These are phyloP conservation scores for Amphichorda felina DNA, from an alignment of 2,329 filamentous ascomycete genomes.

Conservation along the genomic window DNA sequence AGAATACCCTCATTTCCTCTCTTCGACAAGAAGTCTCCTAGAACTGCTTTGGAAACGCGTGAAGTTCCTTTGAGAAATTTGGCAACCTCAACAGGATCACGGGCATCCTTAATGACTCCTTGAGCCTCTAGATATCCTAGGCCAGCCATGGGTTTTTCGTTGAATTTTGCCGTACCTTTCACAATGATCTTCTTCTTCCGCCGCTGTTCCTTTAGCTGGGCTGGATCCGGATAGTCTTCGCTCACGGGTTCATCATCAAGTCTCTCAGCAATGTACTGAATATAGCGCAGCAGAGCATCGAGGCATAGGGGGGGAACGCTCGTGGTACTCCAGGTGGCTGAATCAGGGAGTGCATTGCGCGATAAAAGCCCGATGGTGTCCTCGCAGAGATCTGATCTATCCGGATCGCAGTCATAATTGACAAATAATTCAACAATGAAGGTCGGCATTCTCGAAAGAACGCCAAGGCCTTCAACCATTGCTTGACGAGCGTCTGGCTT, in stretches of 20 bases:
- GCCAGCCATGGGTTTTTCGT: conserved; percentile 84
- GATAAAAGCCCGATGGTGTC: conserved; percentile 90
- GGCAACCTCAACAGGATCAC: conserved; percentile 69
- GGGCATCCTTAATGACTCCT: conserved; percentile 68
- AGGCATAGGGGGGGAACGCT: conserved; percentile 93
- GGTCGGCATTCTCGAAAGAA: conserved; percentile 80
- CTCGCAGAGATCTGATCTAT: conserved; percentile 84
- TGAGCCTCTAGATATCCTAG: conserved; percentile 76
- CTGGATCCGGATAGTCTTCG: conserved; percentile 56
- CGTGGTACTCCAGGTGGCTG: conserved; percentile 96
- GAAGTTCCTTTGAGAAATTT: conserved; percentile 79
- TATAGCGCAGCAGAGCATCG: conserved; percentile 79
- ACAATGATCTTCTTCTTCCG: conserved; percentile 80
- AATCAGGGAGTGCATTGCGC: conserved; percentile 90
- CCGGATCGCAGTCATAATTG: conserved; percentile 94
- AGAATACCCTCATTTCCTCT: conserved; percentile 77
- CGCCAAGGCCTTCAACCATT: conserved; percentile 95
- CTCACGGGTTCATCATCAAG: conserved; percentile 56
- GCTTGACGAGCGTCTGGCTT: conserved; percentile 94
- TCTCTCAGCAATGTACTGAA: conserved; percentile 85
- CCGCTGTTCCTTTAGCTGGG: conserved; percentile 57
- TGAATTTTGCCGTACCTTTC: conserved; percentile 80
- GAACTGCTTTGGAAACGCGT: conserved; percentile 75
- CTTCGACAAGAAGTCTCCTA: conserved; percentile 91
- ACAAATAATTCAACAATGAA: conserved; percentile 94